Evolutionary conservation across 768 basidiomycete species (phyloP).

Genomic region (Collybiopsis luxurians): DNA sequence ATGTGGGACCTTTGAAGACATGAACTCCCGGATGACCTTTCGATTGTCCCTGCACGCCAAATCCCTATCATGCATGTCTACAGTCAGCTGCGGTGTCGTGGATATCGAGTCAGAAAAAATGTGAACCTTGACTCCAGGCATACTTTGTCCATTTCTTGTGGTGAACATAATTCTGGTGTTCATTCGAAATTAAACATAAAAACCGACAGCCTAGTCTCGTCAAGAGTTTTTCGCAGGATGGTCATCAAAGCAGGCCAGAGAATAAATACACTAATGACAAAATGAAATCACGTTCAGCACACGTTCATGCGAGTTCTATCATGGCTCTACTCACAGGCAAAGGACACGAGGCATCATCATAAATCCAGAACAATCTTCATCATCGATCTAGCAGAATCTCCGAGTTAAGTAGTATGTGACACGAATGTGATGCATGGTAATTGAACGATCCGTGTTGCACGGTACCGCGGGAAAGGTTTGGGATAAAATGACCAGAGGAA

Average conservation of each 20-base stretch:
- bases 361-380: too few relatives aligned
- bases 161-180: background rate
- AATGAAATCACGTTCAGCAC: too few relatives aligned
- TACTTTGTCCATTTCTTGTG: background rate
- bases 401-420: background rate
- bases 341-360: too few relatives aligned
- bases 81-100: background rate
- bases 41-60: background rate
- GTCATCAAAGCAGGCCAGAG: too few relatives aligned
- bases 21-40: conserved; percentile 1
- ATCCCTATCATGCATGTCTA: background rate
- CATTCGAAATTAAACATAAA: background rate
- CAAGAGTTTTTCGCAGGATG: background rate
- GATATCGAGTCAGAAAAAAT: background rate
- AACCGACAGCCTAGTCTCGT: background rate
- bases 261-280: too few relatives aligned
- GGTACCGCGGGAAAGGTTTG: background rate
- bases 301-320: too few relatives aligned
- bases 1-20: conserved; percentile 5
- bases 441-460: background rate
- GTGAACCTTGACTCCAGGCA: conserved; percentile 1
- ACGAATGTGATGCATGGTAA: background rate
- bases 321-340: too few relatives aligned
- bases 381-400: background rate
- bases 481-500: background rate